phyloP scores from a whole-genome alignment of 352 stramenopile genomes.

The Globisporangium paroecandrum region DNA sequence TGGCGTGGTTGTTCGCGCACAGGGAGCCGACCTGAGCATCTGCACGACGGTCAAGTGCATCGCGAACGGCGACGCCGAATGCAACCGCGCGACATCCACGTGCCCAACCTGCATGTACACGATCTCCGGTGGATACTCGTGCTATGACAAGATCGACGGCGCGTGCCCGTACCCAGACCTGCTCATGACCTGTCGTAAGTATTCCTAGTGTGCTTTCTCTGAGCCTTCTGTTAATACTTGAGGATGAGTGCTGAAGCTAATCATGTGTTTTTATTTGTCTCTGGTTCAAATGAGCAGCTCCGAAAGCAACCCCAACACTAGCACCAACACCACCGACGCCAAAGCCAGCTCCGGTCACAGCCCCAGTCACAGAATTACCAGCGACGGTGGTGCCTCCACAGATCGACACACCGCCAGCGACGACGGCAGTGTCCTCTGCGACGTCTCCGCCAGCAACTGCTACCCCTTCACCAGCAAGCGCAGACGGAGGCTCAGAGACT shows the following conservation, averaged over 20 bases:
- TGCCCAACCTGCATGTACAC: slow-evolving; percentile 72
- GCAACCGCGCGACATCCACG: slow-evolving; percentile 30
- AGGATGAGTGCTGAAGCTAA: background rate
- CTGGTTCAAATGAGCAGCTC: slow-evolving; percentile 3
- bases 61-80: slow-evolving; percentile 51
- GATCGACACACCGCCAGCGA: slow-evolving; percentile 10
- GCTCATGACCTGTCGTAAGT: slow-evolving; percentile 29
- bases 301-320: slow-evolving; percentile 1
- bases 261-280: background rate
- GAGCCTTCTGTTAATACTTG: background rate
- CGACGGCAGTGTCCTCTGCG: background rate
- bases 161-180: slow-evolving; percentile 38
- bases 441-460: slow-evolving; percentile 5
- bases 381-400: slow-evolving; percentile 16
- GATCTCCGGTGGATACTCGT: slow-evolving; percentile 61
- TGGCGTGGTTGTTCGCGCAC: slow-evolving; percentile 8
- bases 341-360: background rate
- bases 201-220: too few relatives aligned
- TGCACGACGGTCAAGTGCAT: slow-evolving; percentile 52
- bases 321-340: background rate
- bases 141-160: slow-evolving; percentile 50
- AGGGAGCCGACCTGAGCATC: slow-evolving; percentile 17
- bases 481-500: background rate
- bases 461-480: background rate
- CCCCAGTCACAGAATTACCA: background rate